Percentiles rank a stretch among this genome's conserved stretches.
phyloP scores from a whole-genome alignment of 495 filamentous ascomycete species.

The Aspergillus nanangensis region DNA sequence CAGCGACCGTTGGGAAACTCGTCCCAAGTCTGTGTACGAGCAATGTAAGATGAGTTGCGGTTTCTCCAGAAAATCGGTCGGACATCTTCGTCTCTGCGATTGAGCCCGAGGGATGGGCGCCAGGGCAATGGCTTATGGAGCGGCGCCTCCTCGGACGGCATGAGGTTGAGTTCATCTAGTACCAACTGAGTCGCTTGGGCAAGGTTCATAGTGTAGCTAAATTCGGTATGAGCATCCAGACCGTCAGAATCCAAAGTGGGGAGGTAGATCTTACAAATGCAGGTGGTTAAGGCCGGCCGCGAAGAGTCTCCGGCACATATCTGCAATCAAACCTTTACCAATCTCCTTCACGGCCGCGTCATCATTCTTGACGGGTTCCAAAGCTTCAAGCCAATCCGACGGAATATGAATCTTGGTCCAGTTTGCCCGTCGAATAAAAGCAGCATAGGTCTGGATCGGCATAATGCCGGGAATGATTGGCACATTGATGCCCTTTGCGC shows the following conservation, averaged over 20 bases:
- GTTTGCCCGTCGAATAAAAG: constrained; percentile 82
- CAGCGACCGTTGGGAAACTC: constrained; percentile 99
- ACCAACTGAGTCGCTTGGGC: constrained; percentile 92
- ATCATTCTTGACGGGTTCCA: constrained; percentile 96
- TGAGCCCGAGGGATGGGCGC: constrained; percentile 87
- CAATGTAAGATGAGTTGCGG: constrained; percentile 90
- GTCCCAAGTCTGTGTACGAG: constrained; percentile 97
- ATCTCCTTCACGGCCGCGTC: constrained; percentile 89
- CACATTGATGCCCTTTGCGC: constrained; percentile 77
- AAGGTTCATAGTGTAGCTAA: constrained; percentile 96
- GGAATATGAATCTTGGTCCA: constrained; percentile 86
- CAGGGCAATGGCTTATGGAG: constrained; percentile 85
- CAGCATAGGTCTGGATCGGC: constrained; percentile 94
- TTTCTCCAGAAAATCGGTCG: constrained; percentile 99
- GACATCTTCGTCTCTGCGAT: constrained; percentile 88
- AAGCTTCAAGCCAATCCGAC: constrained; percentile 67
- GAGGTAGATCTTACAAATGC: constrained; percentile 64
- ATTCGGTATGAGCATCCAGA: too few species aligned
- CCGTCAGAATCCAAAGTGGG: neutral
- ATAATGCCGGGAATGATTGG: constrained; percentile 98
- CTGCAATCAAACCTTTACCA: constrained; percentile 83
- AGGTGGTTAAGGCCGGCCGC: constrained; percentile 78
- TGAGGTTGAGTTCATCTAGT: constrained; percentile 78
- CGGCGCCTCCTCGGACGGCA: constrained; percentile 70
- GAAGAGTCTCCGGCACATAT: constrained; percentile 83